A percentile compares a stretch with the other conserved stretches of the same genome.
phyloP scores from a whole-genome alignment of 306 rosid genomes.

The Astragalus glycyphyllos region DNA sequence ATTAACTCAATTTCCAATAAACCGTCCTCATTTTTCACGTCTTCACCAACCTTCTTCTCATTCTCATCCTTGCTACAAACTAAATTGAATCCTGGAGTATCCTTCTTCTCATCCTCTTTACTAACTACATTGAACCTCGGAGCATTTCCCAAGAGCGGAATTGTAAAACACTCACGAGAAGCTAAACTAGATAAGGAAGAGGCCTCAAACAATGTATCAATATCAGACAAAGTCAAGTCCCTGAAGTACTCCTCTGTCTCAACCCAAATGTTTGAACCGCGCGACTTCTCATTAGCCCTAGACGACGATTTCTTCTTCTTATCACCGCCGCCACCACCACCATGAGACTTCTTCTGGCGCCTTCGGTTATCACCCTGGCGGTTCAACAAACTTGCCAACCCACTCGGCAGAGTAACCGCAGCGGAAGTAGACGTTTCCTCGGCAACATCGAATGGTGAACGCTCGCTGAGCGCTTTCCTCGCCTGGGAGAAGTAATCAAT shows the following conservation, averaged over 20 bases:
- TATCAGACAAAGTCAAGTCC: constrained; percentile 67
- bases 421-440: constrained; percentile 67
- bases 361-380: constrained; percentile 69
- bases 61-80: constrained; percentile 38
- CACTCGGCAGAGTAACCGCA: constrained; percentile 72
- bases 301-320: constrained; percentile 78
- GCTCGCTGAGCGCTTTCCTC: constrained; percentile 70
- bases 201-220: constrained; percentile 61
- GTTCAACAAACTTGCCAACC: constrained; percentile 65
- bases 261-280: constrained; percentile 64
- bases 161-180: constrained; percentile 54
- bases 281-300: constrained; percentile 59
- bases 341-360: constrained; percentile 80
- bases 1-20: constrained; percentile 35
- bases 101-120: constrained; percentile 33
- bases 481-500: constrained; percentile 83
- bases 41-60: constrained; percentile 24
- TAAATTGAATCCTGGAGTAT: constrained; percentile 9
- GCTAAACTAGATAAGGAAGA: constrained; percentile 55
- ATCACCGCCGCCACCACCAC: constrained; percentile 42
- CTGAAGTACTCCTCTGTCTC: constrained; percentile 85
- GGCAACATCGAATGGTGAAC: constrained; percentile 73
- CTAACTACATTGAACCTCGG: constrained; percentile 35
- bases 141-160: constrained; percentile 55
- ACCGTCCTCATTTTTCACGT: constrained; percentile 22